These are phyloP conservation scores for Nymphaea thermarum DNA, from an alignment of 164 flowering plant genomes.

Conservation along the genomic window DNA sequence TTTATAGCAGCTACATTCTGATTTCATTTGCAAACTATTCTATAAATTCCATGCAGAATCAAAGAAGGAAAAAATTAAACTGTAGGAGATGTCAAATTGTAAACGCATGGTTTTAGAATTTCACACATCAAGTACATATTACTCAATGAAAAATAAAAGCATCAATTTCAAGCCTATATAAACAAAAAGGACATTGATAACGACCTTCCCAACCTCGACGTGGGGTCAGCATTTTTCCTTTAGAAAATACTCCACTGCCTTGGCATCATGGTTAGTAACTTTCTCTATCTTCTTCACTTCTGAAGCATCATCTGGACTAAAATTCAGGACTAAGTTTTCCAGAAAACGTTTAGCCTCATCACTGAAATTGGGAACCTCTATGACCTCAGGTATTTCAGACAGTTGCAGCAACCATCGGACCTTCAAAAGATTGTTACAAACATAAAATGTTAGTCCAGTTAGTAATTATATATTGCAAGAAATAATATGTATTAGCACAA, in stretches of 20 bases:
- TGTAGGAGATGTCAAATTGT: too few relatives aligned
- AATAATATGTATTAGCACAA: background rate
- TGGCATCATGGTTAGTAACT: conserved; percentile 92
- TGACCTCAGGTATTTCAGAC: conserved; percentile 71
- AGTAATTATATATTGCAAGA: background rate
- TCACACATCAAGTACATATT: too few relatives aligned
- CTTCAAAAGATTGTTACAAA: conserved; percentile 24
- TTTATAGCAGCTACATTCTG: too few relatives aligned
- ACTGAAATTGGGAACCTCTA: conserved; percentile 77
- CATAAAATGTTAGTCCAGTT: too few relatives aligned
- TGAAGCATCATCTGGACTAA: conserved; percentile 54
- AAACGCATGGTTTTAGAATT: background rate
- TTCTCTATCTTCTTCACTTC: conserved; percentile 78
- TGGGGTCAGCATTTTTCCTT: conserved; percentile 65
- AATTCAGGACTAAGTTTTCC: conserved; percentile 44
- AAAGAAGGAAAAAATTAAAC: too few relatives aligned
- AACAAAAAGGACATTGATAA: background rate
- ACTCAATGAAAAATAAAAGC: background rate
- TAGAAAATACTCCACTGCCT: conserved; percentile 95
- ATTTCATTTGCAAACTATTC: too few relatives aligned
- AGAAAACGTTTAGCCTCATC: conserved; percentile 48
- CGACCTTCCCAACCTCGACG: conserved; percentile 82
- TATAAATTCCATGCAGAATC: too few relatives aligned
- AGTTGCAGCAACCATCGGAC: conserved; percentile 82
- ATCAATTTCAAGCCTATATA: background rate